These are phyloP conservation scores for Fusarium metavorans DNA, from an alignment of 2,329 filamentous ascomycete genomes.

Conservation along the genomic window DNA sequence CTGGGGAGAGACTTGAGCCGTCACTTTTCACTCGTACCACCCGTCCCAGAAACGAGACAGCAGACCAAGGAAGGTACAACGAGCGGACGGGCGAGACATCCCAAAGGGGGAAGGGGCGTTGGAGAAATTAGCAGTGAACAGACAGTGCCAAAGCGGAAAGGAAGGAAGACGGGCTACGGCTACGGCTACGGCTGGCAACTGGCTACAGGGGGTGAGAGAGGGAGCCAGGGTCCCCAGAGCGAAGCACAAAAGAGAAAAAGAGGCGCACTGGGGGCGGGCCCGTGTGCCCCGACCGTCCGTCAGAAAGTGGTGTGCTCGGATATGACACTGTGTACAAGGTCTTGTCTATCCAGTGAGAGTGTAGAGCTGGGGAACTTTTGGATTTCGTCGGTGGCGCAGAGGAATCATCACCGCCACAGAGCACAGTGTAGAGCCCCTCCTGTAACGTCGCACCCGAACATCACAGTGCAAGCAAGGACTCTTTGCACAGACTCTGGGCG, in stretches of 20 bases:
- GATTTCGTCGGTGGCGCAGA: neutral
- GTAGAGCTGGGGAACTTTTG: neutral
- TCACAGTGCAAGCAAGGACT: neutral
- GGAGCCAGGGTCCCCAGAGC: slow-evolving; percentile 1
- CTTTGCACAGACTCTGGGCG: neutral
- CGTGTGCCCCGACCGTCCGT: neutral
- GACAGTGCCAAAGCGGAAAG: slow-evolving; percentile 22
- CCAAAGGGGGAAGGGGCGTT: slow-evolving; percentile 31
- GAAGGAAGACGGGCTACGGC: neutral
- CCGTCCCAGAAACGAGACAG: slow-evolving; percentile 8
- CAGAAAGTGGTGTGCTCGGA: neutral
- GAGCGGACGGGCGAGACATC: slow-evolving; percentile 30
- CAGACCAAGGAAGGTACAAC: slow-evolving; percentile 23
- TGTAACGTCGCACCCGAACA: slow-evolving; percentile 8
- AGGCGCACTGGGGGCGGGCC: slow-evolving; percentile 12
- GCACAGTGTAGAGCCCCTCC: slow-evolving; percentile 21
- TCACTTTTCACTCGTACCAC: slow-evolving; percentile 34
- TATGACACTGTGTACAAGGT: neutral
- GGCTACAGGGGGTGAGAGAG: neutral
- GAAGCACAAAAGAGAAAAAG: neutral
- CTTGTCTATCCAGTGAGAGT: neutral
- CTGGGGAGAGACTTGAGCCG: neutral
- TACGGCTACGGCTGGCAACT: neutral
- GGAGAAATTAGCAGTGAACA: slow-evolving; percentile 41
- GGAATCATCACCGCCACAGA: slow-evolving; percentile 1